phyloP scores from a whole-genome alignment of 768 basidiomycete genomes.

The Hericium coralloides region DNA sequence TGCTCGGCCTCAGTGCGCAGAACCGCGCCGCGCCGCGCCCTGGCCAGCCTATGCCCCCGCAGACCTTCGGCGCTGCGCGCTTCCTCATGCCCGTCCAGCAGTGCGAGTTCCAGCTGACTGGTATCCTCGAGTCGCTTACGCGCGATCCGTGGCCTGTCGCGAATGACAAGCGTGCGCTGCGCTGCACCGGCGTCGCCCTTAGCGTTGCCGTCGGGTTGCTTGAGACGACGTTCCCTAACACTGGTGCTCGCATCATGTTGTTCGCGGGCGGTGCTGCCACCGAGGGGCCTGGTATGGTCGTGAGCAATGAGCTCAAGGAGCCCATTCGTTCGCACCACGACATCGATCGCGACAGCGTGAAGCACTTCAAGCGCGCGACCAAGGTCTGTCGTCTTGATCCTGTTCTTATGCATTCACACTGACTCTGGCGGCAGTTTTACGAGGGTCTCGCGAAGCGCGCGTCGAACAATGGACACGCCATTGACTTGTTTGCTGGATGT shows the following conservation, averaged over 20 bases:
- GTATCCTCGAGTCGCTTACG: slow-evolving; percentile 77
- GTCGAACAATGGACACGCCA: slow-evolving; percentile 88
- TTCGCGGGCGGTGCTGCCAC: slow-evolving; percentile 94
- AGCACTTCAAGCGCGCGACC: slow-evolving; percentile 93
- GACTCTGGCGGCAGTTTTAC: slow-evolving; percentile 60
- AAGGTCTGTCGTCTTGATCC: slow-evolving; percentile 49
- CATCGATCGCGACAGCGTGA: slow-evolving; percentile 92
- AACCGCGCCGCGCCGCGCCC: slow-evolving; percentile 81
- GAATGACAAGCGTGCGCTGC: slow-evolving; percentile 83
- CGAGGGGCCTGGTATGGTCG: slow-evolving; percentile 96
- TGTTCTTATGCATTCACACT: background rate
- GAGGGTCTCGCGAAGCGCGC: slow-evolving; percentile 89
- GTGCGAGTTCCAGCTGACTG: slow-evolving; percentile 93
- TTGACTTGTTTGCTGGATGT: slow-evolving; percentile 95
- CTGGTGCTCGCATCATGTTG: slow-evolving; percentile 92
- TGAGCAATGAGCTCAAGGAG: slow-evolving; percentile 90
- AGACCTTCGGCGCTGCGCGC: slow-evolving; percentile 76
- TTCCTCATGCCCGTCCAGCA: slow-evolving; percentile 90
- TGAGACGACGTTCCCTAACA: slow-evolving; percentile 93
- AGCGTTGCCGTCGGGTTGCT: slow-evolving; percentile 89
- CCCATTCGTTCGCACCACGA: slow-evolving; percentile 98
- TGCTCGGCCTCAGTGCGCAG: slow-evolving; percentile 82
- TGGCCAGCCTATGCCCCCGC: slow-evolving; percentile 72
- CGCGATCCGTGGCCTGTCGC: slow-evolving; percentile 98
- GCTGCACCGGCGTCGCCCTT: slow-evolving; percentile 93